Conservation (phyloP, 352 stramenopile species). For the Phytophthora meadii region DNA sequence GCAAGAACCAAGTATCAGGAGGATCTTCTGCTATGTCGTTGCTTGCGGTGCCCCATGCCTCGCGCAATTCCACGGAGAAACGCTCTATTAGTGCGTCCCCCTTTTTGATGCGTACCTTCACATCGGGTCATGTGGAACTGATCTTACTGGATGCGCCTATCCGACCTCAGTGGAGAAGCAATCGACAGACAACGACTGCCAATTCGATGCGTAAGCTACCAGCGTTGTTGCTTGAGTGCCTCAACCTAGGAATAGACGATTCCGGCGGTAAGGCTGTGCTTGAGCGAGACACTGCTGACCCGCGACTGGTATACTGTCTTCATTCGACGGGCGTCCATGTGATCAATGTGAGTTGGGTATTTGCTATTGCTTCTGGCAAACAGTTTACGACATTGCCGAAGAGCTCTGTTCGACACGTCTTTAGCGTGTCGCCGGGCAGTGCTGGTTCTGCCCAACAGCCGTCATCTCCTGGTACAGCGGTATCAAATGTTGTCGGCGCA, state of each 20-base stretch:
- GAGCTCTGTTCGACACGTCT: slow-evolving; percentile 78
- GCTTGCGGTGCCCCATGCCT: slow-evolving; percentile 54
- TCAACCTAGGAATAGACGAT: slow-evolving; percentile 78
- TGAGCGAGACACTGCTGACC: slow-evolving; percentile 54
- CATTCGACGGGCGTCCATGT: slow-evolving; percentile 84
- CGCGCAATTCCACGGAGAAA: slow-evolving; percentile 34
- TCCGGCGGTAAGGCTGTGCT: slow-evolving; percentile 70
- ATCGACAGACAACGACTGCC: slow-evolving; percentile 25
- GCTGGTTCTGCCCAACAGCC: background rate
- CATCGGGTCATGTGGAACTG: slow-evolving; percentile 80
- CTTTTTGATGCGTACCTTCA: slow-evolving; percentile 73
- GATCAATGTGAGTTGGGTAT: slow-evolving; percentile 79
- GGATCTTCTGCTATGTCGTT: slow-evolving; percentile 61
- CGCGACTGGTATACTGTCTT: slow-evolving; percentile 73
- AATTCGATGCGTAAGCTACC: slow-evolving; percentile 37
- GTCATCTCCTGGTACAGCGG: slow-evolving; percentile 15
- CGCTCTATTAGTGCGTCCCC: slow-evolving; percentile 46
- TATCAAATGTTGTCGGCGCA: slow-evolving; percentile 68
- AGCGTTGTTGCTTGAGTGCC: slow-evolving; percentile 71
- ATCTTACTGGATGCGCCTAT: slow-evolving; percentile 69
- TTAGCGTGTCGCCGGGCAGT: slow-evolving; percentile 68
- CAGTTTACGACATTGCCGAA: slow-evolving; percentile 67
- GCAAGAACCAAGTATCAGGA: slow-evolving; percentile 52
- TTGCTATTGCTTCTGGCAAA: slow-evolving; percentile 62
- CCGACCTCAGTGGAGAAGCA: slow-evolving; percentile 69